These are phyloP conservation scores for Phytopythium delawarense DNA, from an alignment of 352 stramenopile species.

Conservation along the genomic window DNA sequence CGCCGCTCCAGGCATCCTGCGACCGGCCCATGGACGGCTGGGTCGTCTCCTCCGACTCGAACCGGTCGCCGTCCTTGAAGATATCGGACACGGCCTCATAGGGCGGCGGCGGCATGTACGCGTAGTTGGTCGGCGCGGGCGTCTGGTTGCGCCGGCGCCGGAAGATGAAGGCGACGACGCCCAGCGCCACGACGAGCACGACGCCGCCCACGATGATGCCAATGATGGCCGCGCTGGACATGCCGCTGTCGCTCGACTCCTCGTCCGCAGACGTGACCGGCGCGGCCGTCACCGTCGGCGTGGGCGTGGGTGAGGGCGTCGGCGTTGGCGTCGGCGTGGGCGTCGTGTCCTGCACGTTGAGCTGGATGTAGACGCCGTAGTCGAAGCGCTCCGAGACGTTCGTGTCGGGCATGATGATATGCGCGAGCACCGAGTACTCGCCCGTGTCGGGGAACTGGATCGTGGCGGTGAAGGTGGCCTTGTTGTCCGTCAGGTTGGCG, in stretches of 20 bases:
- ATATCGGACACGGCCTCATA: constrained; percentile 41
- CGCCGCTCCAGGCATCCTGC: constrained; percentile 12
- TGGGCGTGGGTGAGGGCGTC: constrained; percentile 7
- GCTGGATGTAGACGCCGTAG: constrained; percentile 40
- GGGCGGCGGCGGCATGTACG: constrained; percentile 45
- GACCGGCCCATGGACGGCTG: constrained; percentile 1
- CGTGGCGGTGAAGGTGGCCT: constrained; percentile 25
- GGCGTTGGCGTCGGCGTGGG: constrained; percentile 18
- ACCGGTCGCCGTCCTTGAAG: constrained; percentile 23
- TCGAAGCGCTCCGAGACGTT: constrained; percentile 46
- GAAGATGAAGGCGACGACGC: constrained; percentile 35
- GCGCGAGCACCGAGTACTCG: constrained; percentile 44
- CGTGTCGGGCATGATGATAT: constrained; percentile 52
- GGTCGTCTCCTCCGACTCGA: constrained; percentile 23
- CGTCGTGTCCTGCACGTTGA: constrained; percentile 29
- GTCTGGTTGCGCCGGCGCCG: constrained; percentile 27
- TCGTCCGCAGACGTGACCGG: constrained; percentile 1
- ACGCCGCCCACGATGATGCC: constrained; percentile 57
- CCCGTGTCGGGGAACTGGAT: constrained; percentile 33
- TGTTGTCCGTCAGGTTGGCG: constrained; percentile 53
- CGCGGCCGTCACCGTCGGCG: constrained; percentile 5
- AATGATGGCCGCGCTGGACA: constrained; percentile 46
- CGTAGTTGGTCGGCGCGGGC: constrained; percentile 18
- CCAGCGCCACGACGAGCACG: constrained; percentile 38
- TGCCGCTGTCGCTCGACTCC: constrained; percentile 12